Base-by-base conservation (phyloP, 192 early-diverging fungal species). In the Chytriomyces confervae region DNA sequence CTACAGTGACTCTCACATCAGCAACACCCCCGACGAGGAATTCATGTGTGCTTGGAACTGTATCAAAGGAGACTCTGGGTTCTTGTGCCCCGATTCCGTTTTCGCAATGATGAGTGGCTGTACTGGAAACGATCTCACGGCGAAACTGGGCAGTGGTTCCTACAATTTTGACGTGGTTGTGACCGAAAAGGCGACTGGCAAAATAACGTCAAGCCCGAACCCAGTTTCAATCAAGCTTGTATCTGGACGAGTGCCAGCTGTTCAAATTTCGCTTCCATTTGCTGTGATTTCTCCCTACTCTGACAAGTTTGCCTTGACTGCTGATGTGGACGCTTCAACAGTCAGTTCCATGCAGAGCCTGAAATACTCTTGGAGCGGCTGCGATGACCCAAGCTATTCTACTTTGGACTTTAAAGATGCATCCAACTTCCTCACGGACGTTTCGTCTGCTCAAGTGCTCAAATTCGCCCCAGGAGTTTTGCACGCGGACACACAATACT, bases 321-420 rank as follows among this genome's bases (percentile, higher is more conserved):
- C 77, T 0, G 64, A 50, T 43, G 77, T 79, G 7, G 77, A 79
- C 61, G 16, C 60, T 16, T 16, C 61, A n/a, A 43, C 77, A 3
- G 77, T 79, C 27, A 18, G 24, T 66, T 61, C 69, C 27, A 18
- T 62, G 11, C 6, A 23, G 24, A 72, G 61, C n/a, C 60, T 79
- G 8, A 69, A 72, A 44, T 79, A 79, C 62, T 72, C 61, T 7
- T 79, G 77, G 77, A 57, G 69, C 43, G 36, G n/a, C 43, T 79
- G 77, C 51, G 49, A 47, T 8, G 60, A 70, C 76, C 9, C 57
- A 47, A 50, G 7, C 5, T 71, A 65, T 29, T 13, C 61, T 11
- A 9, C 27, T 6, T n/a, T 79, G n/a, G 49, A 79, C 70, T 79
- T 79, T 57, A 49, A 20, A 13, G 49, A 65, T 18, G 46, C 77